phyloP scores from a whole-genome alignment of 164 flowering plant genomes.

The Taxillus chinensis region DNA sequence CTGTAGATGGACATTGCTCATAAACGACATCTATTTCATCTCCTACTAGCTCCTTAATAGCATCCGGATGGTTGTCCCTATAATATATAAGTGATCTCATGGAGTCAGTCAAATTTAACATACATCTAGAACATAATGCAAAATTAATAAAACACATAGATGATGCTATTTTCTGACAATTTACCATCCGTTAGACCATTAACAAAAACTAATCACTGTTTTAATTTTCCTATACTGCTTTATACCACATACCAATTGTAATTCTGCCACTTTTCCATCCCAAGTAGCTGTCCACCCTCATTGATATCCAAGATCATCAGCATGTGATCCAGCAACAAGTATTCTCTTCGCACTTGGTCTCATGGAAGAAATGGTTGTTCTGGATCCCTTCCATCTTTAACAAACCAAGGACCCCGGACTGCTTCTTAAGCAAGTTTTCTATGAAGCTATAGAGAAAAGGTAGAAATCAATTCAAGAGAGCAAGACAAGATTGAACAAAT shows the following conservation, averaged over 20 bases:
- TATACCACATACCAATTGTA: conserved; percentile 50
- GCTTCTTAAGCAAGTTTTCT: conserved; percentile 83
- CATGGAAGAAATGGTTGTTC: conserved; percentile 61
- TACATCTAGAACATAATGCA: neutral
- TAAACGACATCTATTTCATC: conserved; percentile 44
- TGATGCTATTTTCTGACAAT: no score
- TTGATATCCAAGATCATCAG: conserved; percentile 84
- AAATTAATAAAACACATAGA: no score
- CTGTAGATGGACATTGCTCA: conserved; percentile 45
- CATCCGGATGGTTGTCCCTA: conserved; percentile 74
- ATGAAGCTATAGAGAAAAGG: conserved; percentile 40
- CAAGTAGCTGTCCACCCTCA: conserved; percentile 86
- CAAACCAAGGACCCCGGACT: conserved; percentile 80
- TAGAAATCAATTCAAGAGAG: neutral
- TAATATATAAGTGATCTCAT: conserved; percentile 4
- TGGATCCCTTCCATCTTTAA: conserved; percentile 66
- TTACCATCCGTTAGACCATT: neutral
- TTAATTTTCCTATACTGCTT: no score
- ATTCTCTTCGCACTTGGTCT: conserved; percentile 50
- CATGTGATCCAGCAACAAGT: conserved; percentile 75
- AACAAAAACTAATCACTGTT: neutral
- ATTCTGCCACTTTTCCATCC: conserved; percentile 69
- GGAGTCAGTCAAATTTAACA: neutral
- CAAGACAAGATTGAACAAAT: neutral
- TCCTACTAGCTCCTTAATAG: conserved; percentile 48